Conservation (phyloP, 2,329 filamentous ascomycete species). For the Hypoxylon sp. region DNA sequence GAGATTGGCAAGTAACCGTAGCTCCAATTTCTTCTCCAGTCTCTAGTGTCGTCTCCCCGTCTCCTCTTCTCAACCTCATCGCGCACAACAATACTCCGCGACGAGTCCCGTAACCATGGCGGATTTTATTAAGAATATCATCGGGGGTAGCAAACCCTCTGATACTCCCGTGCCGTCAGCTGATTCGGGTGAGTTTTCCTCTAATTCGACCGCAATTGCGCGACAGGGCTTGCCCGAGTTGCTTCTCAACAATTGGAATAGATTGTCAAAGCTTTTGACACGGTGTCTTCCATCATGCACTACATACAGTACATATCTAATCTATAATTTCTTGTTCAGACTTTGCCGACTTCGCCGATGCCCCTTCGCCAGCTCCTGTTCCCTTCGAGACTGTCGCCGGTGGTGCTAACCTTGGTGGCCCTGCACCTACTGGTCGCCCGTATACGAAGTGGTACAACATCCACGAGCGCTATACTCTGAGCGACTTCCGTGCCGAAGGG, state of each 20-base stretch:
- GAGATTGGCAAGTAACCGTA: constrained; percentile 30
- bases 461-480: constrained; percentile 87
- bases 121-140: constrained; percentile 76
- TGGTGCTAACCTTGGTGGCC: constrained; percentile 63
- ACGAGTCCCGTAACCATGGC: constrained; percentile 62
- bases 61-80: constrained; percentile 39
- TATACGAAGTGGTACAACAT: constrained; percentile 98
- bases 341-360: constrained; percentile 93
- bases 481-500: constrained; percentile 91
- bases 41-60: background rate
- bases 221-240: constrained; percentile 30
- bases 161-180: constrained; percentile 65
- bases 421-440: constrained; percentile 69
- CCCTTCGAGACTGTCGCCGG: constrained; percentile 64
- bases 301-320: constrained; percentile 17
- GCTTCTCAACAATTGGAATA: background rate
- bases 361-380: constrained; percentile 74
- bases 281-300: background rate
- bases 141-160: constrained; percentile 76
- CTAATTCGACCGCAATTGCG: constrained; percentile 29
- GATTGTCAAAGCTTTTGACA: background rate
- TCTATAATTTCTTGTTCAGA: constrained; percentile 68
- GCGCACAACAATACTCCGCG: constrained; percentile 43
- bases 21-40: constrained; percentile 33
- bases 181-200: constrained; percentile 73